A percentile compares a stretch with the other conserved stretches of the same genome.
phyloP scores from a whole-genome alignment of 108 stramenopile genomes.

The Fragilariopsis cylindrus region DNA sequence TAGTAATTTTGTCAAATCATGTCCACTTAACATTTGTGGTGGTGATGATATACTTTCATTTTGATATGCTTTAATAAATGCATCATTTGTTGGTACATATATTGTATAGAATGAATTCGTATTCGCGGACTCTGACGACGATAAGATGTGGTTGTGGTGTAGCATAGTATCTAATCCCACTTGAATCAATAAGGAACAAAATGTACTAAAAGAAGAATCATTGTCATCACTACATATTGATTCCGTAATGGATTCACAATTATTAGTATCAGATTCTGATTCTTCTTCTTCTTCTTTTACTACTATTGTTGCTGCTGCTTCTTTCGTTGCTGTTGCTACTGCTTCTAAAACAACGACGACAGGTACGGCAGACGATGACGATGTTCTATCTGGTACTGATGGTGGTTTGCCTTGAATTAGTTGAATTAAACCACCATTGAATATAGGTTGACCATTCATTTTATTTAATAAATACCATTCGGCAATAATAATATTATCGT shows the following conservation, averaged over 20 bases:
- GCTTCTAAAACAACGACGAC: too few relatives aligned
- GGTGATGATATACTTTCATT: too few relatives aligned
- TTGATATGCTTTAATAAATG: background rate
- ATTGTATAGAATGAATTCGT: background rate
- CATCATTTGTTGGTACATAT: constrained; percentile 8
- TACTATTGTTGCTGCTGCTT: too few relatives aligned
- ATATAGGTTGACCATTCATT: background rate
- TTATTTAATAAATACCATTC: constrained; percentile 5
- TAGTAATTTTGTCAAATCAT: constrained; percentile 7
- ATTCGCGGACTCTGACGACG: background rate
- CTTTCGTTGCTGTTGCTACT: too few relatives aligned
- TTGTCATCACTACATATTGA: background rate
- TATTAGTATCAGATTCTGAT: too few relatives aligned
- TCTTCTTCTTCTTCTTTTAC: too few relatives aligned
- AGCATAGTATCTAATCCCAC: constrained; percentile 2
- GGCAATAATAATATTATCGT: background rate
- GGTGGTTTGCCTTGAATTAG: background rate
- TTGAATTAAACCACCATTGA: background rate
- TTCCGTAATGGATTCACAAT: background rate
- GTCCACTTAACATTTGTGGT: constrained; percentile 4
- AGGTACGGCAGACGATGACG: too few relatives aligned
- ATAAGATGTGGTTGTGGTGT: too few relatives aligned
- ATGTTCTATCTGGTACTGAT: background rate
- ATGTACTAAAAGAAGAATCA: background rate
- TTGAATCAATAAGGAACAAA: constrained; percentile 7